Conservation (phyloP, 495 filamentous ascomycete species). For the Xylaria telfairii region DNA sequence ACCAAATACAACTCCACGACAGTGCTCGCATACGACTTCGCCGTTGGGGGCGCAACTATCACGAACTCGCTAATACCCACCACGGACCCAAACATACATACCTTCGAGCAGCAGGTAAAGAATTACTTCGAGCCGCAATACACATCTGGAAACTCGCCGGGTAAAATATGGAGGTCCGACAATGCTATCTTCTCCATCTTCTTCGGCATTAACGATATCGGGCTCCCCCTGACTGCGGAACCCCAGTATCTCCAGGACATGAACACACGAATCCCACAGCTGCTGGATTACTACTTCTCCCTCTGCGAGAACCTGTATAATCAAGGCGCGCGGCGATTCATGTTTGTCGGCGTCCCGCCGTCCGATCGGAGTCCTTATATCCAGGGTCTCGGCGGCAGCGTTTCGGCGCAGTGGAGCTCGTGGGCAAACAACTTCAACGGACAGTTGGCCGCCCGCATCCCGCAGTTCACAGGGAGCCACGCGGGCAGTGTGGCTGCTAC, state of each 20-base stretch:
- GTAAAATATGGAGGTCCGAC: slow-evolving; percentile 1
- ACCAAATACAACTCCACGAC: slow-evolving; percentile 1
- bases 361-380: background rate
- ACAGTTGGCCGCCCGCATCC: background rate
- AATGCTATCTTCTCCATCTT: background rate
- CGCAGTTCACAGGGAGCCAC: background rate
- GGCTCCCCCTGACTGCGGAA: background rate
- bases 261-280: background rate
- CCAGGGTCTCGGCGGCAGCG: background rate
- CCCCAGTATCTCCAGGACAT: background rate
- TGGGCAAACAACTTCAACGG: background rate
- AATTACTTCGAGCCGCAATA: background rate
- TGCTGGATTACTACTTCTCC: background rate
- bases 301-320: background rate
- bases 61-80: background rate
- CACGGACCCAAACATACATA: background rate
- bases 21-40: background rate
- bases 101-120: background rate
- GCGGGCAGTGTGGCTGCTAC: background rate
- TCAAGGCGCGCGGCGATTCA: background rate
- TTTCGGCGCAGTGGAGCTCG: background rate
- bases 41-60: background rate
- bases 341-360: slow-evolving; percentile 1
- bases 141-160: background rate
- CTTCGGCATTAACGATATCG: background rate